A percentile compares a stretch with the other conserved stretches of the same genome.
Conservation (phyloP, 2,329 filamentous ascomycete species). For the Colletotrichum kahawae region DNA sequence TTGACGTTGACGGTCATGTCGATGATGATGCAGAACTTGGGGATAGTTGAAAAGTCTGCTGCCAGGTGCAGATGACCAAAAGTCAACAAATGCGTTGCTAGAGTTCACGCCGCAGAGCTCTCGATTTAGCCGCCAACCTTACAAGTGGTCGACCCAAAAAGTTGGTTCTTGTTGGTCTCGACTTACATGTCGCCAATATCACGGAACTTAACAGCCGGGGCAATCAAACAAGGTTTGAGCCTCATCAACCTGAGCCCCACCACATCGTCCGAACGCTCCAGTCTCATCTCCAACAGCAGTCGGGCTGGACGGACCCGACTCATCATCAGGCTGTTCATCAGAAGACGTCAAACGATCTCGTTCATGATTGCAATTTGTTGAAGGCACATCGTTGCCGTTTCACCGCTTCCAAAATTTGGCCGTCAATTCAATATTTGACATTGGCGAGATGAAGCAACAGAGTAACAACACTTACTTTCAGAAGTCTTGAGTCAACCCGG, state of each 20-base stretch:
- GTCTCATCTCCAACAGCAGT: background rate
- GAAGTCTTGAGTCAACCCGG: background rate
- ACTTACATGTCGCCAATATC: background rate
- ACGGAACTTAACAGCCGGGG: background rate
- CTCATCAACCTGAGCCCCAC: background rate
- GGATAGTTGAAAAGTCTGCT: background rate
- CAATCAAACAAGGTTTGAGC: background rate
- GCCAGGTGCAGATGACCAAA: background rate
- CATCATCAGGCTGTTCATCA: background rate
- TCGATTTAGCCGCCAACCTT: background rate
- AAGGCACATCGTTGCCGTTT: background rate
- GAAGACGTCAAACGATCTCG: background rate
- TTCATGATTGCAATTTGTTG: rapidly evolving
- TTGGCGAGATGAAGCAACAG: background rate
- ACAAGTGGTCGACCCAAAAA: too few relatives aligned
- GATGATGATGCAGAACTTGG: background rate
- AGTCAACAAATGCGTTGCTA: background rate
- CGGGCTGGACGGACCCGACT: background rate
- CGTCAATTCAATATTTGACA: background rate
- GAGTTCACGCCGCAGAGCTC: background rate
- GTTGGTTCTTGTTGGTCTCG: background rate
- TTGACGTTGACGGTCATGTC: background rate
- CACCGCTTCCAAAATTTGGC: background rate
- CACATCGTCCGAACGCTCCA: background rate
- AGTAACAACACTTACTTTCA: background rate